Evolutionary conservation across 164 flowering plant species (phyloP), one percentile per base, ranked within the genome.

Genomic region (Sextonia rubra): DNA sequence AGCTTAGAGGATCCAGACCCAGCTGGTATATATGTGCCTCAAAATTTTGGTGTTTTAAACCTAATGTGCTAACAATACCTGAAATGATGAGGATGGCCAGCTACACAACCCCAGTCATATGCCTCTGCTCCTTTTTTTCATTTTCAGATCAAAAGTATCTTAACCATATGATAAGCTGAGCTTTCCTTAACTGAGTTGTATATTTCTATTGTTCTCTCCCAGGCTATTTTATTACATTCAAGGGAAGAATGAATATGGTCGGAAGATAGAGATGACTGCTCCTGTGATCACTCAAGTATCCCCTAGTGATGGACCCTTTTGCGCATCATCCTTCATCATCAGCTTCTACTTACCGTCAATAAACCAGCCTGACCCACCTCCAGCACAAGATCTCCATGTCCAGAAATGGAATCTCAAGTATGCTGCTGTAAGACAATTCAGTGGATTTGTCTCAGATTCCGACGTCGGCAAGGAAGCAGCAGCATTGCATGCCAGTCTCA

Each of bases 211-310:
- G 30, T 18, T 32, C 37, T 56, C 32, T 30, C 18, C 12, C 80
- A 92, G 99, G 88, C 73, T 94, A 58, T 94, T 90, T 60, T 77
- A 85, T 52, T 94, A 91, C 86, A 94, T 92, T 61, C 94, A 91
- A 76, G 99, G 99, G 70, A 86, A 89, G 80, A 94, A 94, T 84
- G 68, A 75, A 0, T 81, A 88, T 74, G 18, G 81, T 0, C 47
- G 88, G 71, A 75, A 82, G 70, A 90, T 94, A 52, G 93, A 91
- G 70, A 94, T 94, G 97, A 94, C 99, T 23, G 97, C 86, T 12
- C 99, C 99, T 22, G 99, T 94, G 69, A 73, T 91, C 47, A 83
- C 87, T 2, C 75, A 94, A 74, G 87, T 94, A 25, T 69, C 82
- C 18, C 93, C 97, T 8, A 89, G 95, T 60, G 94, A 91, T 44